Base-by-base conservation (phyloP, 2,329 filamentous ascomycete species). In the Sarocladium oryzae region DNA sequence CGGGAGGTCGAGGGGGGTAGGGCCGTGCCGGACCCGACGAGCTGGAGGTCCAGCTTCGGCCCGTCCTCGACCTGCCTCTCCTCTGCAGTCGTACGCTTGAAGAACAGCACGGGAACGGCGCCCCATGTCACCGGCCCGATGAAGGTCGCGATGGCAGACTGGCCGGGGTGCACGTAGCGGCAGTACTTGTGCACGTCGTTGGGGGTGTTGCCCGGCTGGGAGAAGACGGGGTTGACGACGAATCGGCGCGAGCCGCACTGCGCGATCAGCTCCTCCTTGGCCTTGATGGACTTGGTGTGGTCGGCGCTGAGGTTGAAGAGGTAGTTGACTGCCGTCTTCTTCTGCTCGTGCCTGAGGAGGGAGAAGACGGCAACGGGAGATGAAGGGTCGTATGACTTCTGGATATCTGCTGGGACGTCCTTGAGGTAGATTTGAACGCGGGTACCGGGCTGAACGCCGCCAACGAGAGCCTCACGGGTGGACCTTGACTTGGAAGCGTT, bases 161-260 rank as follows among this genome's bases (percentile, higher is more conserved):
- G 86, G 3, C 93, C 93, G 0, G 93, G 91, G 66, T 97, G 90
- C 5, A 97, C 72, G 72, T 82, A 99, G 26, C 92, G 86, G 68
- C 89, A 88, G 69, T 90, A 97, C 68, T 99, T 99, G 78, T 97
- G 91, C 13, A 99, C 91, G 63, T 99, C 86, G 71, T 97, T 97
- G 45, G 89, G 88, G 0, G 92, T 96, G 63, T 86, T 89, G 52
- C 91, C 92, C n/a, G 81, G 77, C 63, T 88, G 82, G 0, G 91
- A 96, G 75, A 92, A 96, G 41, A 97, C 75, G 10, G 93, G 93
- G 62, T 93, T 92, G 70, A 96, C 83, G 53, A 91, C 73, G 62
- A 96, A 84, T 49, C 93, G 82, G 49, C 93, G 85, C 10, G 92
- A 84, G 20, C 93, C 93, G 64, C 88, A 95, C 69, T 97, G 93